Evolutionary conservation across 768 basidiomycete species (phyloP).

Genomic region (Clitopilus passeckerianus): DNA sequence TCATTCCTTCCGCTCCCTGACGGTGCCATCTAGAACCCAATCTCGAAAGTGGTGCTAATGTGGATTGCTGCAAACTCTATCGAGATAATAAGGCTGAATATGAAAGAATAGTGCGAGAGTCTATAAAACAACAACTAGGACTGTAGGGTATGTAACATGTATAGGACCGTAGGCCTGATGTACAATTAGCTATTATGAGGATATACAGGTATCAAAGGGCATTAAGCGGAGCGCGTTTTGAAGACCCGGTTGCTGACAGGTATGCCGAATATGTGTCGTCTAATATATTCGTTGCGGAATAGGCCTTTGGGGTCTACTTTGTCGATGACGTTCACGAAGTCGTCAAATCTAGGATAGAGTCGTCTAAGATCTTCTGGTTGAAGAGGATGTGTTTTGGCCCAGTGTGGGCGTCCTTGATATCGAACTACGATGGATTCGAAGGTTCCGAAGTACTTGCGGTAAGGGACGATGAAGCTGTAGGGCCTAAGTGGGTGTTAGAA

Average conservation of each 20-base stretch:
- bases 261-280: constrained; percentile 79
- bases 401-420: constrained; percentile 85
- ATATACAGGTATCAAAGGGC: neutral
- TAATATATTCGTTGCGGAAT: constrained; percentile 86
- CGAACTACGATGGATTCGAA: constrained; percentile 70
- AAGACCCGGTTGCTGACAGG: constrained; percentile 35
- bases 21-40: constrained; percentile 69
- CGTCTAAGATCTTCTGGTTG: constrained; percentile 55
- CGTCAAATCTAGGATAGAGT: constrained; percentile 79
- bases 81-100: constrained; percentile 87
- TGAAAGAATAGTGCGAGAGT: constrained; percentile 77
- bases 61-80: constrained; percentile 96
- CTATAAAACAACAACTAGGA: constrained; percentile 84
- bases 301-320: constrained; percentile 70
- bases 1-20: neutral
- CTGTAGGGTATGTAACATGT: constrained; percentile 31
- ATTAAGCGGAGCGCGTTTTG: constrained; percentile 24
- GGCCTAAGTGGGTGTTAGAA: constrained; percentile 47
- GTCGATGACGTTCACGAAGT: constrained; percentile 64
- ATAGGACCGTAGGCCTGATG: constrained; percentile 5
- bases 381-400: constrained; percentile 89
- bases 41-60: constrained; percentile 94
- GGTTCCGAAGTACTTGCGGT: constrained; percentile 67
- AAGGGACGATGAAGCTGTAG: constrained; percentile 79
- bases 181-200: constrained; percentile 5